Conservation (phyloP, 345 rosid genomes). For the Camelina neglecta region DNA sequence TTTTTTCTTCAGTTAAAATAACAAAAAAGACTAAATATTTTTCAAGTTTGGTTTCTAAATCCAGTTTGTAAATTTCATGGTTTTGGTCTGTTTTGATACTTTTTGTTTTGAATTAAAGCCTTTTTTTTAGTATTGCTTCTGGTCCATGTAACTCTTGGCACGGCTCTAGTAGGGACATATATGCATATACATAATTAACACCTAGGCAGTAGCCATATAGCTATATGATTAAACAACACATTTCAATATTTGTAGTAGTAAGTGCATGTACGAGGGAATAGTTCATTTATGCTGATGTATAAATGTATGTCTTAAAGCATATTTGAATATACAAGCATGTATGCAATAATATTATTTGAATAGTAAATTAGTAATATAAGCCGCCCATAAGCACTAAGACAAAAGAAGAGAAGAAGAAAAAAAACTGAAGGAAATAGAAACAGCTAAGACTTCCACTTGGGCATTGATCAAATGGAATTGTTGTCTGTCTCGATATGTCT, state of each 20-base stretch:
- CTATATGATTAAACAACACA: conserved; percentile 9
- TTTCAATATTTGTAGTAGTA: background rate
- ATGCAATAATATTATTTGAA: conserved; percentile 1
- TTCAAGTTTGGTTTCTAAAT: too few relatives aligned
- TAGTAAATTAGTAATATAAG: conserved; percentile 36
- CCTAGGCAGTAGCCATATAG: background rate
- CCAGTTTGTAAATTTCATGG: too few relatives aligned
- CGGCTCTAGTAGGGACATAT: background rate
- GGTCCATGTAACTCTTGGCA: too few relatives aligned
- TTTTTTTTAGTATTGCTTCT: too few relatives aligned
- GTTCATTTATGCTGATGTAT: conserved; percentile 12
- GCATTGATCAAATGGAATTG: conserved; percentile 35
- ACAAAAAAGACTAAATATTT: too few relatives aligned
- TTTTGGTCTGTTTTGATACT: too few relatives aligned
- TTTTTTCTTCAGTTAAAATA: too few relatives aligned
- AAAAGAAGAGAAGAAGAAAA: background rate
- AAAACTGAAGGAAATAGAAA: conserved; percentile 27
- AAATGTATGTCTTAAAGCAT: background rate
- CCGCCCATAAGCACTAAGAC: conserved; percentile 43
- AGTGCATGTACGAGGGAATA: conserved; percentile 29
- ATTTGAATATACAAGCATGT: background rate
- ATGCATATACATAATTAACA: background rate
- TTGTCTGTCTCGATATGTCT: conserved; percentile 48
- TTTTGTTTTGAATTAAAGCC: too few relatives aligned
- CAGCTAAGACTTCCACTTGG: conserved; percentile 48